These are phyloP conservation scores for Cercospora citrullina DNA, from an alignment of 2,329 filamentous ascomycete species.

Conservation along the genomic window DNA sequence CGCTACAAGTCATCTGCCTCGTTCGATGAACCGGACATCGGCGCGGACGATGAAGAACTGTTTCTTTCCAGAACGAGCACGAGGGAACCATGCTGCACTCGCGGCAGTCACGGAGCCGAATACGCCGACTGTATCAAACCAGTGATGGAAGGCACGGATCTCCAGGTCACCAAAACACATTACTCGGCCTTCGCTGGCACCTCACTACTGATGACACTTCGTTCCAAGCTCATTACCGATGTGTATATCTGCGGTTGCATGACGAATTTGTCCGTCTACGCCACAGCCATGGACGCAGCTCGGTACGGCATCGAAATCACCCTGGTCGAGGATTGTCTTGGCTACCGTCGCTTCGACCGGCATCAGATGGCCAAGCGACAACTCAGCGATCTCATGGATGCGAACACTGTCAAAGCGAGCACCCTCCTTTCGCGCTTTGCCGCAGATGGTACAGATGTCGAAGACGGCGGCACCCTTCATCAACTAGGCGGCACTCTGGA, in stretches of 20 bases:
- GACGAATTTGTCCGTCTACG: constrained; percentile 85
- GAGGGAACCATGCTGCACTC: constrained; percentile 45
- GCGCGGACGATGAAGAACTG: constrained; percentile 47
- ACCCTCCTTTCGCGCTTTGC: constrained; percentile 42
- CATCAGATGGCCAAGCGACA: constrained; percentile 70
- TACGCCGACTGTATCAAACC: constrained; percentile 53
- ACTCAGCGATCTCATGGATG: constrained; percentile 73
- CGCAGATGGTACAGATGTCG: constrained; percentile 17
- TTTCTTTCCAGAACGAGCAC: constrained; percentile 45
- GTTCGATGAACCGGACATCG: constrained; percentile 18
- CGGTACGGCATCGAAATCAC: constrained; percentile 85
- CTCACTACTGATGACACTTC: constrained; percentile 70
- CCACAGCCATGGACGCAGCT: constrained; percentile 87
- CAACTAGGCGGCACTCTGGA: constrained; percentile 13
- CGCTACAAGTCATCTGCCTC: constrained; percentile 7
- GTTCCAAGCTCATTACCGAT: constrained; percentile 85
- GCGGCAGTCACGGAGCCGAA: constrained; percentile 49
- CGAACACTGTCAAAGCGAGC: constrained; percentile 61
- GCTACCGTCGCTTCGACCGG: constrained; percentile 68
- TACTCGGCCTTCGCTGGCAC: constrained; percentile 86
- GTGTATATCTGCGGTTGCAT: constrained; percentile 85
- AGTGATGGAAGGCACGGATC: constrained; percentile 54
- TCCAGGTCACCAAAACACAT: constrained; percentile 66
- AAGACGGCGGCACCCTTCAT: constrained; percentile 4
- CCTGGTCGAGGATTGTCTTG: constrained; percentile 83